Base-by-base conservation (phyloP, 2,329 filamentous ascomycete species). In the Diaporthe nobilis region DNA sequence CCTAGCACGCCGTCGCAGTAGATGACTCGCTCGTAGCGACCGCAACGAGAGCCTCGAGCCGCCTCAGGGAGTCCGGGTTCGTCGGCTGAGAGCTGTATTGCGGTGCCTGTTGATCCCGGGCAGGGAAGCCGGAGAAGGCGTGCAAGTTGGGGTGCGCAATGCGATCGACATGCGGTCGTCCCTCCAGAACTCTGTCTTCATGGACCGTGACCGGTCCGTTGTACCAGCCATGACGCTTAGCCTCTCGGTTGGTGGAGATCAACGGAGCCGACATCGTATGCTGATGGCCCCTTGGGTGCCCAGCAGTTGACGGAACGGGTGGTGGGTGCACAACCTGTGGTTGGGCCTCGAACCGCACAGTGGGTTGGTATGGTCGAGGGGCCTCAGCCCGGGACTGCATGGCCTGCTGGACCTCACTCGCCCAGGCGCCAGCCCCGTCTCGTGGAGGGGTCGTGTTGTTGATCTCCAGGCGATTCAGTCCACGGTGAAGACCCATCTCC, bases 151-250 rank as follows among this genome's bases (percentile, higher is more conserved):
- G 90, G 74, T 91, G 90, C 6, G 90, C 85, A 82, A 91, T 90
- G 22, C 89, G 87, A 55, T 91, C 89, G 3, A 90, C 88, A 61
- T 88, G 87, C 1, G 80, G 78, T 17, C 80, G 81, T 8, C 83
- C 82, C 74, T 86, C 85, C 25, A 85, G 83, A 20, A 82, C 83
- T 12, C 81, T 82, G 47, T 85, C 83, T 15, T 82, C 80, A 49
- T 85, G 84, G 3, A 83, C 80, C 0, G 83, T 81, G 17, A 84
- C 81, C 0, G 88, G 88, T 0, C 88, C 88, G 55, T 94, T 91
- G 79, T 95, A 95, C 93, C 93, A 95, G 1, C 89, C 94, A 76
- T 93, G 92, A 3, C 94, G 89, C 81, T 94, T 94, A 42, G 85
- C 86, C 77, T 91, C 91, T 12, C 91, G 88, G 4, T 90, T 87